phyloP scores from a whole-genome alignment of 495 filamentous ascomycete species.

The Aspergillus funiculosus region DNA sequence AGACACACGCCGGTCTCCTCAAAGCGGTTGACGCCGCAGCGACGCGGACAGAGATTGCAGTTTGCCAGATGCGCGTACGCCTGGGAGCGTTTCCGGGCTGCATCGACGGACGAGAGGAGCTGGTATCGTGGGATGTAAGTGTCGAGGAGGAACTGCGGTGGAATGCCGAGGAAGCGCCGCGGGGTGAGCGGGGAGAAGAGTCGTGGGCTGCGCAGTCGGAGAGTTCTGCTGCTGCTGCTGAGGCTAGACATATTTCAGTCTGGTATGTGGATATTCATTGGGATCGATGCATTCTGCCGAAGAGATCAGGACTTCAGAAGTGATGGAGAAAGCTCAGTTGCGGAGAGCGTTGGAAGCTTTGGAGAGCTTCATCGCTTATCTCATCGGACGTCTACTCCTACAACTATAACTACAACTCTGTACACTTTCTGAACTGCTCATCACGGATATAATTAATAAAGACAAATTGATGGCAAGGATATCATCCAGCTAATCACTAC shows the following conservation, averaged over 20 bases:
- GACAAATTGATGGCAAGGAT: constrained; percentile 1
- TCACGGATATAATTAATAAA: not conserved
- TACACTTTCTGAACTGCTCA: too few relatives aligned
- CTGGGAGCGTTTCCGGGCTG: constrained; percentile 56
- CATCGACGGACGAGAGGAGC: constrained; percentile 52
- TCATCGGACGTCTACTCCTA: constrained; percentile 23
- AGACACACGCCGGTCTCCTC: constrained; percentile 67
- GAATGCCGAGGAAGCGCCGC: constrained; percentile 54
- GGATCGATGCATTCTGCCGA: not conserved
- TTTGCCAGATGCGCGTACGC: constrained; percentile 64
- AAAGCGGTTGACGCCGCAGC: constrained; percentile 68
- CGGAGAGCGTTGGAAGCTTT: not conserved
- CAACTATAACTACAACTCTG: too few relatives aligned
- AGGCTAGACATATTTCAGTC: constrained; percentile 17
- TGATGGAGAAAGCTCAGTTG: not conserved
- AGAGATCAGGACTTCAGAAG: not conserved
- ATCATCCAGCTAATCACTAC: not conserved
- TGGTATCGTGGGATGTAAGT: constrained; percentile 65
- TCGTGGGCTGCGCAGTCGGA: not conserved
- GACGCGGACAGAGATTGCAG: constrained; percentile 71
- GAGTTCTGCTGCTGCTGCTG: not conserved
- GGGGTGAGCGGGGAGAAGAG: constrained; percentile 11
- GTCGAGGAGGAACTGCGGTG: constrained; percentile 70
- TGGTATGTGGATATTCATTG: not conserved
- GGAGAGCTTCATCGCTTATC: constrained; percentile 17